Conservation (phyloP, 805 yeast genomes). For the Candida loeiensis region DNA sequence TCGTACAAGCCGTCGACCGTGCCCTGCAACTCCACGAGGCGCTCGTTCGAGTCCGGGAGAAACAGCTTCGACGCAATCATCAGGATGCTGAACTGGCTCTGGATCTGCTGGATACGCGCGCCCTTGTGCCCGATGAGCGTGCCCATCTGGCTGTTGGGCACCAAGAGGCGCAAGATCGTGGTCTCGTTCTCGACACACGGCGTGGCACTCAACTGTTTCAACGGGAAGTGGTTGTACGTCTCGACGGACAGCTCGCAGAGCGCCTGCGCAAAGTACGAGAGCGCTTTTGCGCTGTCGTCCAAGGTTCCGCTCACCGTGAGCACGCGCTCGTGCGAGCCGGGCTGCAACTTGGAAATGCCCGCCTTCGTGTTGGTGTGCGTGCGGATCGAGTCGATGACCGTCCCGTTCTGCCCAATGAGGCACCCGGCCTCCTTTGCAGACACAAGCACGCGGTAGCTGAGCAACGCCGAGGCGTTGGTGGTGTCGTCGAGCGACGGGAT, state of each 20-base stretch:
- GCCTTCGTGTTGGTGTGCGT: conserved; percentile 77
- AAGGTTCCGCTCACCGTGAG: conserved; percentile 73
- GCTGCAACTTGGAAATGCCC: conserved; percentile 76
- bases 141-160: conserved; percentile 86
- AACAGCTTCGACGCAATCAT: conserved; percentile 86
- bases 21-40: conserved; percentile 86
- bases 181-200: conserved; percentile 51
- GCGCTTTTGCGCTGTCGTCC: conserved; percentile 64
- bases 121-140: conserved; percentile 86
- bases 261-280: conserved; percentile 66
- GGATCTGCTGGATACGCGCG: conserved; percentile 71
- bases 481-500: conserved; percentile 28
- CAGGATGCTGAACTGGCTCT: conserved; percentile 63
- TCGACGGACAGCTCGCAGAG: conserved; percentile 44
- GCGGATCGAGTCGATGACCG: conserved; percentile 70
- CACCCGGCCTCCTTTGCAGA: conserved; percentile 88
- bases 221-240: conserved; percentile 54
- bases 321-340: conserved; percentile 80
- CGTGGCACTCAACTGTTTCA: conserved; percentile 53
- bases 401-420: conserved; percentile 82
- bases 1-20: conserved; percentile 57
- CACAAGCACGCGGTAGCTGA: conserved; percentile 56
- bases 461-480: conserved; percentile 28
- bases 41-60: conserved; percentile 76
- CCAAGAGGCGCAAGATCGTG: conserved; percentile 59